Percentiles rank a stretch among this genome's conserved stretches.
These are phyloP conservation scores for Hypoxylon sp. DNA, from an alignment of 2,329 filamentous ascomycete genomes.

Conservation along the genomic window DNA sequence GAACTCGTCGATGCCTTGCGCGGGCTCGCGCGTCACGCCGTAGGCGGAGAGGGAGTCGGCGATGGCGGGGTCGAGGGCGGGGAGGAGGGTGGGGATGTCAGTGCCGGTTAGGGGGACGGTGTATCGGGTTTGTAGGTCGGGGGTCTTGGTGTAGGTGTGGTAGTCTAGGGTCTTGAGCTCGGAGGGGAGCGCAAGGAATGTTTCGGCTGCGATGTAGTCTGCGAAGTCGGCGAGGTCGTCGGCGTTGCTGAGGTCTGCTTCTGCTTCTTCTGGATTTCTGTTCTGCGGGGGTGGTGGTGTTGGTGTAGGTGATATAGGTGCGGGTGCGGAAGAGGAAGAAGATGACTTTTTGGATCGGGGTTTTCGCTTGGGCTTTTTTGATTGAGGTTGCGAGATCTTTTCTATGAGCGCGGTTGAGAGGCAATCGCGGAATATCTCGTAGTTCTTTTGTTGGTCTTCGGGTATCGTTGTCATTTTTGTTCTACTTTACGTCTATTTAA, in stretches of 20 bases:
- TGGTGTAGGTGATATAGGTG: conserved; percentile 7
- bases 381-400: conserved; percentile 63
- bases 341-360: conserved; percentile 53
- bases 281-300: conserved; percentile 17
- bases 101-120: conserved; percentile 67
- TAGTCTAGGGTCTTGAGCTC: conserved; percentile 75
- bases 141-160: conserved; percentile 65
- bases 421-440: conserved; percentile 80
- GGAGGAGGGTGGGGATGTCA: conserved; percentile 66
- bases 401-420: conserved; percentile 78
- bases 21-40: conserved; percentile 66
- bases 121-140: conserved; percentile 68
- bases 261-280: conserved; percentile 28
- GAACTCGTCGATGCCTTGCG: conserved; percentile 67
- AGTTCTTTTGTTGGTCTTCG: conserved; percentile 63
- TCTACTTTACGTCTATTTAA: background rate
- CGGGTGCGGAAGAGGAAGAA: conserved; percentile 1
- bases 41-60: conserved; percentile 79
- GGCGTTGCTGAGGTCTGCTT: conserved; percentile 57
- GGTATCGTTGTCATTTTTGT: conserved; percentile 39
- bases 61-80: conserved; percentile 70
- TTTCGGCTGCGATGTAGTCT: conserved; percentile 80
- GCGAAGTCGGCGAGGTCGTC: conserved; percentile 85
- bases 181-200: conserved; percentile 75
- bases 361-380: conserved; percentile 64